Evolutionary conservation across 176 grass and related monocot genomes (phyloP).

Genomic region (Canna indica): DNA sequence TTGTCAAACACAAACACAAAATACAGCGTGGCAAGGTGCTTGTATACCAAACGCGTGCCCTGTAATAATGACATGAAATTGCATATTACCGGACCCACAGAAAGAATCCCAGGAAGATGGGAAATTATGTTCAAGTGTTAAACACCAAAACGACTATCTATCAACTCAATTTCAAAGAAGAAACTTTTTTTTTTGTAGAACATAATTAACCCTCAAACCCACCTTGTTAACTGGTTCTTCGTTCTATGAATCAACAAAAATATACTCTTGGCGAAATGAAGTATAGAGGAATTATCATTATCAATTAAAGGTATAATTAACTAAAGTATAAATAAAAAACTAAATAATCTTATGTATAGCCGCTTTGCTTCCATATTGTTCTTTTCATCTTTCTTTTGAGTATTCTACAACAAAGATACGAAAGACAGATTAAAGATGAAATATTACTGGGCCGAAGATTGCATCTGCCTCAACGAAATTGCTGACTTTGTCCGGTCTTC

Average conservation of each 20-base stretch:
- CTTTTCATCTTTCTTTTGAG: neutral
- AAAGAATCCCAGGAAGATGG: neutral
- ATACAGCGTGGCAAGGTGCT: constrained; percentile 84
- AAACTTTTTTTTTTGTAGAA: neutral
- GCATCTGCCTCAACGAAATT: constrained; percentile 57
- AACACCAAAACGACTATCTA: neutral
- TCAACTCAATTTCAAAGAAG: neutral
- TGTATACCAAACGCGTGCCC: constrained; percentile 79
- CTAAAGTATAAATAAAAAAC: neutral
- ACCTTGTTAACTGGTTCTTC: neutral
- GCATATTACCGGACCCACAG: neutral
- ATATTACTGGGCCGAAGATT: constrained; percentile 67
- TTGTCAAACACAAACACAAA: constrained; percentile 87
- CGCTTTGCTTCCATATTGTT: neutral
- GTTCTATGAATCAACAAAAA: neutral
- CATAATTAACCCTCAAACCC: neutral
- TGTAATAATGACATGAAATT: constrained; percentile 20
- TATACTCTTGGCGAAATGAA: neutral
- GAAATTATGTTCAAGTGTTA: neutral
- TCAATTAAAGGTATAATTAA: neutral
- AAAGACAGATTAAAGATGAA: neutral
- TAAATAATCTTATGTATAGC: neutral
- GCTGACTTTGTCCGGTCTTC: constrained; percentile 61
- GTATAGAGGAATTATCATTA: neutral
- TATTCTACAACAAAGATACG: neutral